Conservation (phyloP, 1,284 basidiomycete genomes). For the Papiliotrema nemorosa region DNA sequence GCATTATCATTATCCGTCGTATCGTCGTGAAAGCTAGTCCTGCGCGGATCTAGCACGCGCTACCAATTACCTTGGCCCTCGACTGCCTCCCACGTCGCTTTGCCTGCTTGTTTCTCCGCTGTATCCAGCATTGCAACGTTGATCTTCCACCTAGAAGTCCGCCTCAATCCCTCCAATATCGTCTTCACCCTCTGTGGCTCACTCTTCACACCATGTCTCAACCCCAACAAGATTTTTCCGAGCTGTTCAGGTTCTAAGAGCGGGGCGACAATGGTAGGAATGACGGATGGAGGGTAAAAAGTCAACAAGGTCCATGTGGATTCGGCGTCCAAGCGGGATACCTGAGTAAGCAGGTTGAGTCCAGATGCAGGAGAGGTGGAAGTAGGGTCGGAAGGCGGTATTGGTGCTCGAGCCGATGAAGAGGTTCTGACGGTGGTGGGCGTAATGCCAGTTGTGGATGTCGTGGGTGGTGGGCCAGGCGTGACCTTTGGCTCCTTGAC, state of each 20-base stretch:
- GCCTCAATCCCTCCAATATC: conserved; percentile 22
- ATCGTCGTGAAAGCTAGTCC: no score
- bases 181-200: conserved; percentile 8
- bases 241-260: conserved; percentile 44
- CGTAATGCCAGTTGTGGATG: background rate
- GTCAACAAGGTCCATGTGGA: conserved; percentile 12
- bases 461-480: background rate
- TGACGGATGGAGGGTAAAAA: conserved; percentile 21
- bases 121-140: conserved; percentile 34
- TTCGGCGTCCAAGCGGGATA: conserved; percentile 7
- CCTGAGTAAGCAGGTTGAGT: conserved; percentile 29
- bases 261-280: conserved; percentile 22
- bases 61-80: conserved; percentile 20
- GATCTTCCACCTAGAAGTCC: conserved; percentile 34
- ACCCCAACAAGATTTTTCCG: conserved; percentile 24
- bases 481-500: background rate
- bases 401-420: conserved; percentile 1
- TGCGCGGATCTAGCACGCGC: no score
- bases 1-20: no score
- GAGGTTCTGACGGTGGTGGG: background rate
- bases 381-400: conserved; percentile 16
- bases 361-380: conserved; percentile 33
- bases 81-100: conserved; percentile 7
- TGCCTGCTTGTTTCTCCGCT: conserved; percentile 17
- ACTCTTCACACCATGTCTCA: conserved; percentile 7